phyloP scores from a whole-genome alignment of 1,139 yeast genomes.

The Protomyces lactucae-debilis region DNA sequence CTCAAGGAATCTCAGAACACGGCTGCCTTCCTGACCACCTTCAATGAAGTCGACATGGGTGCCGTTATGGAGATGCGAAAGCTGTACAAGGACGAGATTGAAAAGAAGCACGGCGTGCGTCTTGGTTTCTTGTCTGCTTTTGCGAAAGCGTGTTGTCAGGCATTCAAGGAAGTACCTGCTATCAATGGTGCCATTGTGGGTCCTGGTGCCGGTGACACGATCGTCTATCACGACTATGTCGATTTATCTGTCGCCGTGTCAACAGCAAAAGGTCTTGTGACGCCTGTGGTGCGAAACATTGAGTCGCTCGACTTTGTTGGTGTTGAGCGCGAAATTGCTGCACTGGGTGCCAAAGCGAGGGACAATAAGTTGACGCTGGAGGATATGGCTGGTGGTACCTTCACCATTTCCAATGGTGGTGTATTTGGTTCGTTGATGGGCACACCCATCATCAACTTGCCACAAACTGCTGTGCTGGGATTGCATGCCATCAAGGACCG shows the following conservation, averaged over 20 bases:
- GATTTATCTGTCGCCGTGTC: constrained; percentile 97
- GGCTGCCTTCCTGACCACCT: constrained; percentile 95
- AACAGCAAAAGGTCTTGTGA: constrained; percentile 97
- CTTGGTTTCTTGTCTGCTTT: constrained; percentile 99
- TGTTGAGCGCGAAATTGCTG: constrained; percentile 78
- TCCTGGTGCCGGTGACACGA: constrained; percentile 67
- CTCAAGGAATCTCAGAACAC: constrained; percentile 98
- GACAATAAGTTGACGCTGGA: constrained; percentile 94
- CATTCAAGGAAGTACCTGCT: constrained; percentile 92
- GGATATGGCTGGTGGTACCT: constrained; percentile 99
- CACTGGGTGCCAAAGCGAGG: constrained; percentile 88
- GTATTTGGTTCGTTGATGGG: constrained; percentile 88
- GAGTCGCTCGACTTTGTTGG: constrained; percentile 86
- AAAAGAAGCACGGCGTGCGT: constrained; percentile 90
- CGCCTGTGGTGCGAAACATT: constrained; percentile 97
- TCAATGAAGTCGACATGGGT: constrained; percentile 97
- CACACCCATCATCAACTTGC: constrained; percentile 97
- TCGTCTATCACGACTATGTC: constrained; percentile 92
- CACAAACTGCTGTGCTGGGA: constrained; percentile 97
- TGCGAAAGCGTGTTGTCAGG: constrained; percentile 87
- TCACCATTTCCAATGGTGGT: constrained; percentile 99
- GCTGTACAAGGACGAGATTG: constrained; percentile 90
- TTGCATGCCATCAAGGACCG: constrained; percentile 97
- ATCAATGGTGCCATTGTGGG: constrained; percentile 91
- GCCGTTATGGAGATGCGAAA: constrained; percentile 91